These are phyloP conservation scores for Prosopis cineraria DNA, from an alignment of 306 rosid species.

Conservation along the genomic window DNA sequence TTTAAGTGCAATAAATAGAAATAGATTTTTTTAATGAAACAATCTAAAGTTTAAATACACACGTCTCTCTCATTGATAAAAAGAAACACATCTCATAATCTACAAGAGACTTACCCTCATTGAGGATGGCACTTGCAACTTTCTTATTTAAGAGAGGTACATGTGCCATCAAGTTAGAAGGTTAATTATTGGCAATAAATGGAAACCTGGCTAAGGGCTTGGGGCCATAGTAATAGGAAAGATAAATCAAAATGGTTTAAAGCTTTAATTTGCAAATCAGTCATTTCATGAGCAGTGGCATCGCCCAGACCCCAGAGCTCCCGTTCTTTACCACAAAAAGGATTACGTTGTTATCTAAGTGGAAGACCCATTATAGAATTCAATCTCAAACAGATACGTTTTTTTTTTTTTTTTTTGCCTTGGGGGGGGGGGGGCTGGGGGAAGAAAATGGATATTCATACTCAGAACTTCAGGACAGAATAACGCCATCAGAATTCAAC, in stretches of 20 bases:
- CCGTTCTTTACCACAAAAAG: not conserved
- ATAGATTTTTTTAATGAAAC: no score
- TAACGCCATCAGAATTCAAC: not conserved
- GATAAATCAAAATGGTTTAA: not conserved
- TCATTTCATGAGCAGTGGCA: not conserved
- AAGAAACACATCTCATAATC: no score
- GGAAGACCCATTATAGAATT: constrained; percentile 8
- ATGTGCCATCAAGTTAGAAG: no score
- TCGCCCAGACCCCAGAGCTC: no score
- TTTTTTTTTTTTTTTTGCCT: no score
- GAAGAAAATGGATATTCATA: not conserved
- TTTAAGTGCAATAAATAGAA: not conserved
- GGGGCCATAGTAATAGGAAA: not conserved
- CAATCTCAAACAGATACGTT: not conserved
- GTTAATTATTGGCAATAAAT: no score
- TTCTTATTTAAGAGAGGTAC: no score
- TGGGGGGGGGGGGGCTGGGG: no score
- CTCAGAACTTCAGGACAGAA: not conserved
- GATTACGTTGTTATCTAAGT: not conserved
- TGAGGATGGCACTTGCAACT: no score
- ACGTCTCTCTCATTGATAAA: no score
- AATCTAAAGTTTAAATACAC: no score
- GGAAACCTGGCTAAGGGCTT: not conserved
- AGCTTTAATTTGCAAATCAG: not conserved
- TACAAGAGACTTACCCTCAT: no score